Conservation (phyloP, 371 early-diverging fungal species). For the Syncephalastrum contaminatum region DNA sequence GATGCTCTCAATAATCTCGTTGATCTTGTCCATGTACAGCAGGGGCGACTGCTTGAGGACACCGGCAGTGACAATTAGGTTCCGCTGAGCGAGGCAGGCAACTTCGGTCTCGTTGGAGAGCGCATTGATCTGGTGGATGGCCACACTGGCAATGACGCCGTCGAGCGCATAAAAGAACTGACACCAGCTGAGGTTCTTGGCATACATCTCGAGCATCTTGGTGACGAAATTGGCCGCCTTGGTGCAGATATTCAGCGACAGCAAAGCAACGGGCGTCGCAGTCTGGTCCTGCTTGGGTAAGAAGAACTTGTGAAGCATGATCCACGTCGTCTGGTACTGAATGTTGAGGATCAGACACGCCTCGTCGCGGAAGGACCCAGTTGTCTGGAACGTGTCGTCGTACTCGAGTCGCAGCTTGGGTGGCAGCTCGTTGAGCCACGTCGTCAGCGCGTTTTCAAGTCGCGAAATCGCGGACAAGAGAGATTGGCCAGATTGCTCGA, state of each 20-base stretch:
- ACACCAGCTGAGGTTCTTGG: constrained; percentile 40
- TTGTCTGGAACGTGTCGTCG: constrained; percentile 24
- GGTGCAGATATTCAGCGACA: constrained; percentile 34
- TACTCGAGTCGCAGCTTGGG: constrained; percentile 24
- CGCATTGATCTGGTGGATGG: constrained; percentile 50
- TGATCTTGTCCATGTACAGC: constrained; percentile 50
- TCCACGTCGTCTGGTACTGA: constrained; percentile 50
- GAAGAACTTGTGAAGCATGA: constrained; percentile 51
- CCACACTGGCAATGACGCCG: constrained; percentile 46
- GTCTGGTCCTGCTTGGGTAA: constrained; percentile 44
- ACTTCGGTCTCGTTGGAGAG: constrained; percentile 39
- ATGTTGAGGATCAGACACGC: constrained; percentile 37
- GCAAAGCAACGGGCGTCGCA: constrained; percentile 29
- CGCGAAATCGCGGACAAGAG: constrained; percentile 49
- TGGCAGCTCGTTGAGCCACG: constrained; percentile 53
- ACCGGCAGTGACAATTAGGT: constrained; percentile 40
- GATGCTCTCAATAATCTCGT: constrained; percentile 40
- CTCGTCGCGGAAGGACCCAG: constrained; percentile 41
- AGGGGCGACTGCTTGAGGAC: constrained; percentile 46
- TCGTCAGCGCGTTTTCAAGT: constrained; percentile 50
- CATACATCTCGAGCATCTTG: constrained; percentile 43
- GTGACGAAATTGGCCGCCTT: constrained; percentile 39
- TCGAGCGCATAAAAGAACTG: constrained; percentile 48
- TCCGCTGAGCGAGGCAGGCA: constrained; percentile 37
- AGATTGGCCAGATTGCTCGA: constrained; percentile 46